A percentile compares a stretch with the other conserved stretches of the same genome.
phyloP scores from a whole-genome alignment of 257 asterid genomes.

The Scutellaria baicalensis region DNA sequence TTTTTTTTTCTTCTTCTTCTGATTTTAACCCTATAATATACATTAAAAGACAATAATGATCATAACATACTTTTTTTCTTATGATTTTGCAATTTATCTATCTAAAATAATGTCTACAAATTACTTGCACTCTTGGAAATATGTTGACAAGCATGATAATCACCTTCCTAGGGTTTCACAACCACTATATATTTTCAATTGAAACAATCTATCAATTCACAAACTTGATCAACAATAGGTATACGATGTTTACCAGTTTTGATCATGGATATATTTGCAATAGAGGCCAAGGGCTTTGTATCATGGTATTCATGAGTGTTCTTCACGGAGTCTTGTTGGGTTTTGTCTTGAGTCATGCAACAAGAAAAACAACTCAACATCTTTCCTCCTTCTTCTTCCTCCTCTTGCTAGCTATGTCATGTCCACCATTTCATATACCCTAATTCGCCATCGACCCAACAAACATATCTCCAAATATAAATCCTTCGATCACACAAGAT shows the following conservation, averaged over 20 bases:
- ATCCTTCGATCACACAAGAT: not conserved
- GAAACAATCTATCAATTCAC: not conserved
- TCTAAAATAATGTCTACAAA: not conserved
- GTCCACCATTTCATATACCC: constrained; percentile 21
- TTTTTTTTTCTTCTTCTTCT: too few relatives aligned
- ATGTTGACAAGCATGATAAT: not conserved
- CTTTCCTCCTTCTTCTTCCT: constrained; percentile 20
- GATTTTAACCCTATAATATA: not conserved
- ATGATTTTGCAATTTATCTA: not conserved
- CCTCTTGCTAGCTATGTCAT: constrained; percentile 10
- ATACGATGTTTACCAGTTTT: constrained; percentile 34
- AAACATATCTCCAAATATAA: not conserved
- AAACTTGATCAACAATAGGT: not conserved
- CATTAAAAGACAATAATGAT: not conserved
- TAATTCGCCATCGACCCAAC: not conserved
- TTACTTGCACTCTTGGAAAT: not conserved
- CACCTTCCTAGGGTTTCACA: not conserved
- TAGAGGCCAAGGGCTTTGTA: constrained; percentile 36
- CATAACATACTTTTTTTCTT: not conserved
- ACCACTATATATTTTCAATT: not conserved
- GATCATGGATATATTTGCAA: constrained; percentile 41
- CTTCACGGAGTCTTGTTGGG: constrained; percentile 20
- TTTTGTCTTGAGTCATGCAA: constrained; percentile 47
- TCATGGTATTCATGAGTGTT: constrained; percentile 25
- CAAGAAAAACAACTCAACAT: constrained; percentile 65